Evolutionary conservation across 1,139 yeast genomes (phyloP).

Genomic region (Blastobotrys illinoisensis): DNA sequence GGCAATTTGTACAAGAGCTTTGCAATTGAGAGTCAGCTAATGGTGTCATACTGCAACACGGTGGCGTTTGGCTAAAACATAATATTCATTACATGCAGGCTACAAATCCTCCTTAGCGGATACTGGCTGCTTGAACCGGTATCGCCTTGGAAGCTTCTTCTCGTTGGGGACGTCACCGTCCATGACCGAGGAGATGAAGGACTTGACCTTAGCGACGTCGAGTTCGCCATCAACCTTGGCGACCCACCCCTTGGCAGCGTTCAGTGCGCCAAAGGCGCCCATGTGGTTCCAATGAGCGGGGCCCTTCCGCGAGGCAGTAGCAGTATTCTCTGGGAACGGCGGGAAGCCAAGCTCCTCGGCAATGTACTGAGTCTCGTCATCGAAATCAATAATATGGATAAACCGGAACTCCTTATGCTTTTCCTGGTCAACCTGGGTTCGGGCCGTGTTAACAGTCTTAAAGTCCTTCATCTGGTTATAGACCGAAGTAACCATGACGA

Average conservation of each 20-base stretch:
- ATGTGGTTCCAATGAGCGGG: conserved; percentile 7
- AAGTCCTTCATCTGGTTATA: conserved; percentile 11
- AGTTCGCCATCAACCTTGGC: conserved; percentile 6
- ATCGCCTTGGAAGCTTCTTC: conserved; percentile 4
- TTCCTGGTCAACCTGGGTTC: conserved; percentile 7
- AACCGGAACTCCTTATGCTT: conserved; percentile 17
- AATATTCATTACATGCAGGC: not conserved
- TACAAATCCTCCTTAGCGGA: conserved; percentile 15
- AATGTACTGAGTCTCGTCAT: conserved; percentile 17
- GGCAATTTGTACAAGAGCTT: conserved; percentile 30
- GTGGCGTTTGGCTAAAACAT: conserved; percentile 35
- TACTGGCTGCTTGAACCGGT: not conserved
- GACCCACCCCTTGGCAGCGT: conserved; percentile 1
- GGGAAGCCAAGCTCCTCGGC: conserved; percentile 17
- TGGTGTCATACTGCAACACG: conserved; percentile 35
- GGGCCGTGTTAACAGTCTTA: conserved; percentile 10
- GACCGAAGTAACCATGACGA: conserved; percentile 12
- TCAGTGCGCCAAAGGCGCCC: conserved; percentile 6
- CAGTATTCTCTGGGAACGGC: conserved; percentile 16
- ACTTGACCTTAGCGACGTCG: conserved; percentile 1
- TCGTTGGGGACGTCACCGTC: not conserved
- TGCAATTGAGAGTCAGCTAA: conserved; percentile 33
- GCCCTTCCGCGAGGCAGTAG: conserved; percentile 10
- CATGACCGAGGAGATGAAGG: conserved; percentile 2
- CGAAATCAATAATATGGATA: conserved; percentile 16